Evolutionary conservation across 2,329 filamentous ascomycete genomes (phyloP).

Genomic region (Phialemoniopsis sp.): DNA sequence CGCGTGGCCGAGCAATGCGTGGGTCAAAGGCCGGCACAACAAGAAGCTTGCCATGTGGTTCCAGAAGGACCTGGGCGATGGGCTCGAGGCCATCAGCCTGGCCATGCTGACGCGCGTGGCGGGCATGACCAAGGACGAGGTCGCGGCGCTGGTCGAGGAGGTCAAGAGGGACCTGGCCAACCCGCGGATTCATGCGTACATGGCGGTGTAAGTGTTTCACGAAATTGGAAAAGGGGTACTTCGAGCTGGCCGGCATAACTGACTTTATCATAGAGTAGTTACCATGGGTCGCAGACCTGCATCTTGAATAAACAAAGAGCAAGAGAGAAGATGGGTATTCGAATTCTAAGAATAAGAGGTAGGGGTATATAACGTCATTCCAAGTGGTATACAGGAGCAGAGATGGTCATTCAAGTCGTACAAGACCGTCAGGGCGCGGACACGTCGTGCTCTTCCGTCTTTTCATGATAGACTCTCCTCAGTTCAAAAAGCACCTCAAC

Average conservation of each 20-base stretch:
- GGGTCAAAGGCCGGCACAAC: conserved; percentile 17
- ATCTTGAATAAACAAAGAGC: too few relatives aligned
- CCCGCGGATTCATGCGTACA: conserved; percentile 3
- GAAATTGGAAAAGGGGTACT: too few relatives aligned
- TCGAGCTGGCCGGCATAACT: too few relatives aligned
- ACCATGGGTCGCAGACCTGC: too few relatives aligned
- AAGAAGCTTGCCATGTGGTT: conserved; percentile 14
- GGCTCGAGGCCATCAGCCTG: conserved; percentile 10
- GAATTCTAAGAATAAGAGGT: too few relatives aligned
- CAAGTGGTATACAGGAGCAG: background rate
- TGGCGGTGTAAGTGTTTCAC: background rate
- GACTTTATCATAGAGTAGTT: too few relatives aligned
- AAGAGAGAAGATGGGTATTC: too few relatives aligned
- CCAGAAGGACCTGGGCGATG: conserved; percentile 12
- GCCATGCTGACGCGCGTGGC: too few relatives aligned
- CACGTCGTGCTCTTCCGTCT: conserved; percentile 9
- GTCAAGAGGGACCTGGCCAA: conserved; percentile 3
- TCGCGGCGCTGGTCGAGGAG: conserved; percentile 1
- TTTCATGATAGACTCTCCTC: conserved; percentile 54
- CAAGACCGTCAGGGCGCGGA: conserved; percentile 9
- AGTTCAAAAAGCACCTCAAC: conserved; percentile 91
- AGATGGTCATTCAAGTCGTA: background rate
- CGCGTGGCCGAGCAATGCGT: conserved; percentile 16
- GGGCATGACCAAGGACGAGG: conserved; percentile 11
- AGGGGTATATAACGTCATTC: too few relatives aligned